Evolutionary conservation across 2,329 filamentous ascomycete species (phyloP), one percentile per base, ranked within the genome.

Genomic region (Leptographium wingfieldii): DNA sequence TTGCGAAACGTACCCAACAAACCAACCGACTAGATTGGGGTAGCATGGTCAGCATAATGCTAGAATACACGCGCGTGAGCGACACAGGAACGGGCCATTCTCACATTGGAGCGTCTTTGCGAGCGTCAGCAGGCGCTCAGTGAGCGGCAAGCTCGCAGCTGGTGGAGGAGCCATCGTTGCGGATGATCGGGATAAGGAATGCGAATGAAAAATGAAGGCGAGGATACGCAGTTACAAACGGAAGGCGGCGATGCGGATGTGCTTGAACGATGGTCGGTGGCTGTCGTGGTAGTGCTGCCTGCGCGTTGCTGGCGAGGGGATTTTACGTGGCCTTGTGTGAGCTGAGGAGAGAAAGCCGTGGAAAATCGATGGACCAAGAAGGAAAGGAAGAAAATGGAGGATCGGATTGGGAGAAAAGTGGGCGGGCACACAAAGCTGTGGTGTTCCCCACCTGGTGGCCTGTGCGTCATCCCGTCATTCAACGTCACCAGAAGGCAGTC

Each of bases 71-170:
- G 38, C 19, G 16, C 16, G 40, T 12, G 5, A 6, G 43, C 5
- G 16, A n/a, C 33, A 35, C 33, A n/a, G 16, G 43, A 46, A 19
- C 31, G 58, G 43, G 55, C 31, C 55, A 71, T 72, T 84, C 77
- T 73, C 84, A 87, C 92, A 99, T 79, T 97, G 94, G 67, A 97
- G 80, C 54, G 92, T 97, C 74, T 95, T 85, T 66, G 87, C 91
- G 67, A 97, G 80, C 67, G 82, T 79, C 68, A 90, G 74, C 62
- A 96, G 76, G 70, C 91, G 83, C 77, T 94, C 85, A 69, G 77
- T 75, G 68, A 94, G 78, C 72, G 90, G 85, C 73, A 87, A 73
- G 67, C 76, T 80, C 61, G 87, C 76, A 61, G 86, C 77, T 65
- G 88, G 86, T 73, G 87, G 86, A 76, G 88, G 87, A 74, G 88